A percentile compares a stretch with the other conserved stretches of the same genome.
phyloP scores from a whole-genome alignment of 1,284 basidiomycete genomes.

The Cutaneotrichosporon sp. region DNA sequence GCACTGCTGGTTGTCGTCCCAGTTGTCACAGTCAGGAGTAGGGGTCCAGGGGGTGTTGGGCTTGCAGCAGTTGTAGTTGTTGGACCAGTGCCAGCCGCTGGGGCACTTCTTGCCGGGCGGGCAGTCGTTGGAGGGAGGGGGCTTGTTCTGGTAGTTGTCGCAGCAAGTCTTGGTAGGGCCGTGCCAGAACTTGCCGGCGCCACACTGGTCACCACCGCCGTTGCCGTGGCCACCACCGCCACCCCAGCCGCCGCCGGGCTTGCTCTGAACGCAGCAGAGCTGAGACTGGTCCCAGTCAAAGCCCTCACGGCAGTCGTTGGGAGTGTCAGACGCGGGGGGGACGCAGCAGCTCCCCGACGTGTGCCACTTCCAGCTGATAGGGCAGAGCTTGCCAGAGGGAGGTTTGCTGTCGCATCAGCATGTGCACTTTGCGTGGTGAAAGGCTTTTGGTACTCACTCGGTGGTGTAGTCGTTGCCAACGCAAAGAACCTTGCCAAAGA shows the following conservation, averaged over 20 bases:
- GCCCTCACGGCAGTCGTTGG: constrained; percentile 41
- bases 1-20: constrained; percentile 32
- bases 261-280: constrained; percentile 23
- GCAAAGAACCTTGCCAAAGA: not conserved
- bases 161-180: constrained; percentile 30
- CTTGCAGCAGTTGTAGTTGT: constrained; percentile 16
- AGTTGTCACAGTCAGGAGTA: constrained; percentile 38
- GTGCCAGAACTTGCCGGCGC: constrained; percentile 23
- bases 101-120: constrained; percentile 37
- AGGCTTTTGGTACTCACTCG: no score
- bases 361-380: not conserved
- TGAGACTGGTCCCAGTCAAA: constrained; percentile 33
- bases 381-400: not conserved
- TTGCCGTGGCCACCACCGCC: no score
- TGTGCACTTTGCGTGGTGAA: no score
- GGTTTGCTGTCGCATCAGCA: not conserved
- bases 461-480: no score
- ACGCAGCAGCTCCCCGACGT: not conserved
- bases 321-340: not conserved
- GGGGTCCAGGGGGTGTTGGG: constrained; percentile 25
- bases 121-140: constrained; percentile 28
- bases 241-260: not conserved
- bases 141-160: constrained; percentile 22
- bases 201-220: not conserved
- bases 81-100: constrained; percentile 43